Base-by-base conservation (phyloP, 2,329 filamentous ascomycete genomes). In the Ceratocystis colombiana region DNA sequence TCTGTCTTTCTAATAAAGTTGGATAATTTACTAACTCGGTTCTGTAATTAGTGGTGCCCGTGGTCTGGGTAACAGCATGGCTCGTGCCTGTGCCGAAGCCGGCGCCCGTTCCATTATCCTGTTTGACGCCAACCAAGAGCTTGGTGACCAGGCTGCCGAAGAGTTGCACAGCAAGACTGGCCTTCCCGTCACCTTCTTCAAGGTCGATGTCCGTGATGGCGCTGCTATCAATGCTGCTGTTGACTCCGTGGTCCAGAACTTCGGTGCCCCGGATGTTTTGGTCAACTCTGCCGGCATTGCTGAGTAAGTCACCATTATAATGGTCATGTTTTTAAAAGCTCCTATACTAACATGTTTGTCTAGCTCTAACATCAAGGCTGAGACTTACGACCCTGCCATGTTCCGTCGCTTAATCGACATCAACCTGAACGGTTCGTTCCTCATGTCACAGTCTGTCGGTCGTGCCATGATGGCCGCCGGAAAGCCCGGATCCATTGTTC, bases 391-490 rank as follows among this genome's bases (percentile, higher is more conserved):
- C 73, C 80, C 83, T 33, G 83, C 85, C 74, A 89, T 88, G 81
- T 92, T 90, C 82, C 86, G 87, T 62, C 84, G 85, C 66, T 82
- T 91, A 44, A 86, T 92, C 71, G 88, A 92, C 74, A 90, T 92
- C 79, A 93, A 92, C 80, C 77, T 91, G 46, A 90, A 84, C 7
- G 89, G 89, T 64, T 87, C 87, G 3, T 92, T 92, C 81, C 79
- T 91, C 70, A 86, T 89, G 79, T 81, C 87, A 20, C 87, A 90
- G 77, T 78, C 86, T n/a, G 83, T 88, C 28, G 87, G 85, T 53
- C 83, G 83, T 66, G 79, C 83, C 71, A 90, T 90, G 87, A 90
- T 91, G 76, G 78, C 80, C n/a, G 82, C 84, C 66, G 80, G 82
- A 72, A 86, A 85, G 76, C 84, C 85, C 12, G 88, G 88, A 53